Evolutionary conservation across 129 eudicot genomes (phyloP).

Genomic region (Flaveria trinervia): DNA sequence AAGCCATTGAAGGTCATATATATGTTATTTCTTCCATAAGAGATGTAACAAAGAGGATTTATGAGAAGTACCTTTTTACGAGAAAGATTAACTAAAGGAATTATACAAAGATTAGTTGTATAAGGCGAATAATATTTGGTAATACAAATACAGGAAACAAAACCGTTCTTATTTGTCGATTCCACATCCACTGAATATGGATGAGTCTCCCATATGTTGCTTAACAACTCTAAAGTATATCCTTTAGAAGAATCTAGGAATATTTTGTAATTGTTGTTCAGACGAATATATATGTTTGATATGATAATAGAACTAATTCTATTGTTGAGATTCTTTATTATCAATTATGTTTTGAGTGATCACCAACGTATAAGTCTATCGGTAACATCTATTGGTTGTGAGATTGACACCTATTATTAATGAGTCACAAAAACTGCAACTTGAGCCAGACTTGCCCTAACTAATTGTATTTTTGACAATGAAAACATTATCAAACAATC

Average conservation of each 20-base stretch:
- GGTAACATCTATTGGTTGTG: neutral
- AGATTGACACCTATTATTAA: constrained; percentile 7
- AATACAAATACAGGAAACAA: neutral
- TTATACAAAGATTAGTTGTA: neutral
- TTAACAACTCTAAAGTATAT: constrained; percentile 8
- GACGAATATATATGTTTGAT: constrained; percentile 24
- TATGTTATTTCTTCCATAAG: too few relatives aligned
- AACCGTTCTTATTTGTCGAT: neutral
- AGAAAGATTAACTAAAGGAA: neutral
- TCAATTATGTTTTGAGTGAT: neutral
- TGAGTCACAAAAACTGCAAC: neutral
- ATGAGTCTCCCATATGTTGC: neutral
- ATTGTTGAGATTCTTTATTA: constrained; percentile 17
- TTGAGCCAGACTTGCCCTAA: constrained; percentile 2
- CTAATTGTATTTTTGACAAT: neutral
- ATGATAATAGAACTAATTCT: constrained; percentile 25
- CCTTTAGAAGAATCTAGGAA: neutral
- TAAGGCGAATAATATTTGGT: neutral
- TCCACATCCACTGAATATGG: neutral
- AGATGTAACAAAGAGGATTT: neutral
- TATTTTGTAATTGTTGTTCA: neutral
- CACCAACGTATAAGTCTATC: neutral
- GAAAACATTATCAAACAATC: too few relatives aligned
- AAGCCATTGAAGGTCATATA: neutral
- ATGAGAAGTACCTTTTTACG: neutral